Percentiles rank a stretch among this genome's conserved stretches.
Evolutionary conservation across 106 monocot species (phyloP).

Genomic region (Apostasia shenzhenica): DNA sequence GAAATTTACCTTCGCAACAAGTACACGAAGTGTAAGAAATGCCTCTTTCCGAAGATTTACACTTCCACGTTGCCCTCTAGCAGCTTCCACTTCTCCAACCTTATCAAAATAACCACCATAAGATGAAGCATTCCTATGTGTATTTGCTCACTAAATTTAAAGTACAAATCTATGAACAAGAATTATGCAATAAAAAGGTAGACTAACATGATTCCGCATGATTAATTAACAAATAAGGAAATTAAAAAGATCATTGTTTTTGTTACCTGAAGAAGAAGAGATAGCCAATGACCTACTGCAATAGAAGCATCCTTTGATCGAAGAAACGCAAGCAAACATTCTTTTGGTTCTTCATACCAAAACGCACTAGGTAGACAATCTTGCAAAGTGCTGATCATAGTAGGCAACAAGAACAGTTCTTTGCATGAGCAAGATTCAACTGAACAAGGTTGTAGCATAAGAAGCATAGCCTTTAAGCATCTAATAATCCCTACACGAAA

Average conservation of each 20-base stretch:
- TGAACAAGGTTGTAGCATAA: conserved; percentile 53
- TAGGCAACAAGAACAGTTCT: conserved; percentile 12
- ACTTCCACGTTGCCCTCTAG: conserved; percentile 82
- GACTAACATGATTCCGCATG: neutral
- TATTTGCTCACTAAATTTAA: neutral
- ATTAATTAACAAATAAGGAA: neutral
- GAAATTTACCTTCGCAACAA: conserved; percentile 61
- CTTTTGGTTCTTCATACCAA: conserved; percentile 28
- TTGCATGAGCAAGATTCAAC: conserved; percentile 51
- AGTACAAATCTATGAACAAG: neutral
- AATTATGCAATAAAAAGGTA: neutral
- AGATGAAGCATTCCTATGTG: neutral
- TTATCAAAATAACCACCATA: conserved; percentile 21
- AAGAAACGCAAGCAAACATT: conserved; percentile 81
- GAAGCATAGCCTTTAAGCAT: conserved; percentile 74
- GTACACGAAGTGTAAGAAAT: conserved; percentile 74
- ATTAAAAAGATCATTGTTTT: neutral
- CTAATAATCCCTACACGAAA: conserved; percentile 70
- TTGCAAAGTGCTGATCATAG: conserved; percentile 9
- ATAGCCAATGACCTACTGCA: conserved; percentile 94
- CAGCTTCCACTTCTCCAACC: conserved; percentile 77
- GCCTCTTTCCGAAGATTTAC: conserved; percentile 68
- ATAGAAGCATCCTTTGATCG: conserved; percentile 83
- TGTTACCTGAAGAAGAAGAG: conserved; percentile 86
- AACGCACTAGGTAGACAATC: conserved; percentile 2